These are phyloP conservation scores for Candida anutae DNA, from an alignment of 1,139 yeast species.

Conservation along the genomic window DNA sequence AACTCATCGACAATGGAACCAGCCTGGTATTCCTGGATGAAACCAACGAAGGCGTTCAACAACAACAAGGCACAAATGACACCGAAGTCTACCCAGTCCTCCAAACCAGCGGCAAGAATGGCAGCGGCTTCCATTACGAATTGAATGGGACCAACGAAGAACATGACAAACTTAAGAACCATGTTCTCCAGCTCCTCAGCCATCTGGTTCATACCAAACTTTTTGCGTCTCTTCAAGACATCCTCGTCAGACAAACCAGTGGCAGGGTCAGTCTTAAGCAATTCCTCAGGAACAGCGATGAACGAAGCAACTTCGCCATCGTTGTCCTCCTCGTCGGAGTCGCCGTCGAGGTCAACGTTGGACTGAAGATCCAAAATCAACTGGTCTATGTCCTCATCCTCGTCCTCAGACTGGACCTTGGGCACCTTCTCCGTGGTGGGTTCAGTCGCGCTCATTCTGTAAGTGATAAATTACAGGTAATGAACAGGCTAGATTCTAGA, in stretches of 20 bases:
- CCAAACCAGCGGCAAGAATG: conserved; percentile 93
- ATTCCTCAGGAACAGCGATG: conserved; percentile 82
- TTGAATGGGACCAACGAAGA: conserved; percentile 97
- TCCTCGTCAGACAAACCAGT: conserved; percentile 78
- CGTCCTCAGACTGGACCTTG: conserved; percentile 51
- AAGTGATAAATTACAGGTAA: conserved; percentile 3
- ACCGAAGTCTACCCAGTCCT: conserved; percentile 99
- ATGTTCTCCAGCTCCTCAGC: conserved; percentile 86
- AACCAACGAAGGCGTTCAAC: conserved; percentile 92
- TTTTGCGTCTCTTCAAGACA: conserved; percentile 82
- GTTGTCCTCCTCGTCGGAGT: conserved; percentile 42
- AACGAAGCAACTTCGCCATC: conserved; percentile 41
- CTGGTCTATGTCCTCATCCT: conserved; percentile 83
- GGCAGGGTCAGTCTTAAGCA: conserved; percentile 79
- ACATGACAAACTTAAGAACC: conserved; percentile 78
- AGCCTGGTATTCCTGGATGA: conserved; percentile 95
- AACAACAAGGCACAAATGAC: conserved; percentile 84
- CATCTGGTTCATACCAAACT: conserved; percentile 91
- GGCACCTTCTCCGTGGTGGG: conserved; percentile 43
- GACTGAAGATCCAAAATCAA: conserved; percentile 87
- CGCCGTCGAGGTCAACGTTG: conserved; percentile 43
- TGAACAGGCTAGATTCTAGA: too few relatives aligned
- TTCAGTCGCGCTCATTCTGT: conserved; percentile 40
- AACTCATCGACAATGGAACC: conserved; percentile 94
- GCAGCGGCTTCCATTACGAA: conserved; percentile 99